These are phyloP conservation scores for Candida piceae DNA, from an alignment of 805 yeast species.

Conservation along the genomic window DNA sequence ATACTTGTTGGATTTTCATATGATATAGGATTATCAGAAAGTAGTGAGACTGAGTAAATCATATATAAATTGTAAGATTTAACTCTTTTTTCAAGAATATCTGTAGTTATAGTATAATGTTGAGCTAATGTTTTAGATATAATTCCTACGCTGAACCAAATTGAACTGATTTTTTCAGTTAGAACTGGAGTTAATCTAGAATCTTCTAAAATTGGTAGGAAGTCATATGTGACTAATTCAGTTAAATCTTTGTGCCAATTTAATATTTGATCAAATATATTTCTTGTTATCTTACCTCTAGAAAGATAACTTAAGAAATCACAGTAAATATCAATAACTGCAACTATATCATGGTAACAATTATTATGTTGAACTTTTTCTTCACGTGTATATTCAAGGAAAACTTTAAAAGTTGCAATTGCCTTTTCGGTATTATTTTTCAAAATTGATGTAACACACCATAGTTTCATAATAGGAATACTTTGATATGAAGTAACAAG, in stretches of 20 bases:
- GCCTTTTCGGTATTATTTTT: slow-evolving; percentile 18
- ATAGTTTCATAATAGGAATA: slow-evolving; percentile 32
- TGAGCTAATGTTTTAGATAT: slow-evolving; percentile 16
- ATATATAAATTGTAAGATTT: slow-evolving; percentile 5
- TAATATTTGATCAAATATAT: slow-evolving; percentile 13
- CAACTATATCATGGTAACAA: slow-evolving; percentile 34
- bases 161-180: slow-evolving; percentile 15
- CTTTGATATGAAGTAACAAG: slow-evolving; percentile 44
- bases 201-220: slow-evolving; percentile 6
- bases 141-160: slow-evolving; percentile 22
- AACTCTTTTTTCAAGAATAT: slow-evolving; percentile 9
- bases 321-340: slow-evolving; percentile 19
- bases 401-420: slow-evolving; percentile 35
- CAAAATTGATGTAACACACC: slow-evolving; percentile 27
- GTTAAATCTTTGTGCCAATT: slow-evolving; percentile 15
- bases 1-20: background rate
- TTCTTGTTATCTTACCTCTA: slow-evolving; percentile 4
- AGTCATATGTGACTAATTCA: slow-evolving; percentile 4
- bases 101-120: slow-evolving; percentile 9
- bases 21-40: background rate
- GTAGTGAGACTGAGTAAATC: slow-evolving; percentile 6
- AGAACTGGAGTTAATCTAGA: slow-evolving; percentile 7
- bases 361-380: slow-evolving; percentile 32
- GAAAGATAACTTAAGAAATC: slow-evolving; percentile 13
- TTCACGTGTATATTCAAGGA: slow-evolving; percentile 35